Evolutionary conservation across 108 stramenopile species (phyloP).

Genomic region (Skeletonema potamos): DNA sequence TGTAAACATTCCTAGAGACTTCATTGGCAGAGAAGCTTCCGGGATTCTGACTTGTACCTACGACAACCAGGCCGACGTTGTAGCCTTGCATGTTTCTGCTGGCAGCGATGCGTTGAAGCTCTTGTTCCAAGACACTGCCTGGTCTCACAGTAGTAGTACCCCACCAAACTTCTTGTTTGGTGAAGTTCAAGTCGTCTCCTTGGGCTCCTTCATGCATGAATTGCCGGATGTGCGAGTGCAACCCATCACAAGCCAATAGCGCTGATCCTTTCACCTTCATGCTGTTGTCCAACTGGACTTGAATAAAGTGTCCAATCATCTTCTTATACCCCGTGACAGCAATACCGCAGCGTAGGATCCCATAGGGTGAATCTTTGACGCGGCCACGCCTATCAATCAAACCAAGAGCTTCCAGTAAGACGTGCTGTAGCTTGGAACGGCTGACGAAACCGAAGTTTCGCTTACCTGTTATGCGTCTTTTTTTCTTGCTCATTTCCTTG

Average conservation of each 20-base stretch:
- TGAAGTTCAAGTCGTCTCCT: slow-evolving; percentile 16
- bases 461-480: background rate
- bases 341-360: background rate
- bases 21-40: slow-evolving; percentile 4
- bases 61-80: slow-evolving; percentile 1
- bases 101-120: background rate
- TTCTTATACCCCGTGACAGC: background rate
- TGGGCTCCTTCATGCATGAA: slow-evolving; percentile 5
- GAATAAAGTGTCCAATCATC: background rate
- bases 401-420: slow-evolving; percentile 15
- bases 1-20: slow-evolving; percentile 1
- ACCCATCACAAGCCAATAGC: slow-evolving; percentile 35
- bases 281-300: slow-evolving; percentile 13
- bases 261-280: slow-evolving; percentile 11
- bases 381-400: slow-evolving; percentile 4
- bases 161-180: slow-evolving; percentile 22
- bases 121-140: slow-evolving; percentile 20
- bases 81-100: slow-evolving; percentile 5
- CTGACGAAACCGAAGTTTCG: slow-evolving; percentile 14
- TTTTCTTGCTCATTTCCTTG: slow-evolving; percentile 3
- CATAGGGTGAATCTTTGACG: background rate
- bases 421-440: slow-evolving; percentile 15
- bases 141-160: slow-evolving; percentile 12
- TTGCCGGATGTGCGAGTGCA: slow-evolving; percentile 16
- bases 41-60: slow-evolving; percentile 1